Base-by-base conservation (phyloP, 1,284 basidiomycete genomes). In the Trichosporon asahii region DNA sequence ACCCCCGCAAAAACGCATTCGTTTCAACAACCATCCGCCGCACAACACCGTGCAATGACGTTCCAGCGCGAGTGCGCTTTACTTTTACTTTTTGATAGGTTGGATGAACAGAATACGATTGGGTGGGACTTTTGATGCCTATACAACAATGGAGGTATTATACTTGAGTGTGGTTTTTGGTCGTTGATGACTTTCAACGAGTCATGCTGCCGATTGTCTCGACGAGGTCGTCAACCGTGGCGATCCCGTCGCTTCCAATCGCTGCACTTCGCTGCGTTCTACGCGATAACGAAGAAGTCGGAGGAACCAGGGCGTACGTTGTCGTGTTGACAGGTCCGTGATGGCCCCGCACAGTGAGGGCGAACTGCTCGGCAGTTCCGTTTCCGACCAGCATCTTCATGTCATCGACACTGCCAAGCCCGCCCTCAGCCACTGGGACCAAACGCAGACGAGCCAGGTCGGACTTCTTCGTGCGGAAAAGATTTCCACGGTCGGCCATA, bases 331-430 rank as follows among this genome's bases (percentile, higher is more conserved):
- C 8, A 21, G 64, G 29, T 23, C 69, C 69, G 15, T 63, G 55
- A 0, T 67, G 67, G 5, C 64, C 40, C 2, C 64, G 72, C 4
- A 69, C 23, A 2, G 69, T 55, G 49, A 72, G 69, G 2, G 61
- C 31, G 33, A 72, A 68, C 27, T 61, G 57, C 57, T 61, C 57
- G 23, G 57, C 57, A 61, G 57, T 61, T 61, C 57, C 57, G 57
- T 61, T 61, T 7, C 57, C 57, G 29, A 61, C 57, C 14, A 61
- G 29, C 57, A 61, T 61, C 57, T 61, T 61, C 57, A 81, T 77
- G 61, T 80, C 80, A 7, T 73, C 74, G 2, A 83, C 76, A n/a
- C 73, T 75, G 1, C 80, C 79, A 0, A 81, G 66, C 3, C 81
- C 81, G 2, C 80, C 80, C 66, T 80, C 80, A 12, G 61, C 21